Evolutionary conservation across 306 rosid genomes (phyloP), one percentile per base, ranked within the genome.

Genomic region (Canavalia ensiformis): DNA sequence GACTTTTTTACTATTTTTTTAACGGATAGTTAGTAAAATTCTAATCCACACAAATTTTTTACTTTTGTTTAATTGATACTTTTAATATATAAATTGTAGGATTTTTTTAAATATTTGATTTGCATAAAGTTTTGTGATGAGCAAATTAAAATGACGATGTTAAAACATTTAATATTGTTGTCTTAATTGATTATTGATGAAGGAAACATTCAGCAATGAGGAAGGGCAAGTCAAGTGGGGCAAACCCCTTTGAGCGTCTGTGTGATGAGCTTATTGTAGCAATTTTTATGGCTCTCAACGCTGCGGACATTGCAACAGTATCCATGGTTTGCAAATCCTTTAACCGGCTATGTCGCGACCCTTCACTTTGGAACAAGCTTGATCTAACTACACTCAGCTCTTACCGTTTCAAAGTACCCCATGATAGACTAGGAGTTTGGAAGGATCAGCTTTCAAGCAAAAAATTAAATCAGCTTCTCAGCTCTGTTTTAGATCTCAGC

Each of bases 271-370:
- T 73, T 8, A 45, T 86, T 5, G 5, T 84, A 0, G 70, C 0
- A 11, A 80, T 86, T 1, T 84, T 88, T 6, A 63, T 80, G 76
- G 8, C 4, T 0, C 73, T 87, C 0, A 63, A 69, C 57, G 58
- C 84, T 29, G 47, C 30, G 59, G 88, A 90, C 44, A 29, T 88
- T 28, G 59, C 45, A 5, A 1, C 1, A 4, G 84, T 57, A 0
- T 80, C 83, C 0, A 1, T 5, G 7, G 85, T 83, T 4, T 81
- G 88, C 31, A 82, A 33, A 3, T 18, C 47, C 0, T 85, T 83
- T 77, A 39, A 69, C 0, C 0, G 8, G 6, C 81, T 70, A 6
- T 41, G 74, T 37, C 28, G n/a, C 31, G 83, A 82, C 25, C 83
- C 89, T 4, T 1, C 0, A 12, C 79, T 35, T 72, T 89, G 89